phyloP scores from a whole-genome alignment of 306 rosid genomes.

The Glycine tomentella region DNA sequence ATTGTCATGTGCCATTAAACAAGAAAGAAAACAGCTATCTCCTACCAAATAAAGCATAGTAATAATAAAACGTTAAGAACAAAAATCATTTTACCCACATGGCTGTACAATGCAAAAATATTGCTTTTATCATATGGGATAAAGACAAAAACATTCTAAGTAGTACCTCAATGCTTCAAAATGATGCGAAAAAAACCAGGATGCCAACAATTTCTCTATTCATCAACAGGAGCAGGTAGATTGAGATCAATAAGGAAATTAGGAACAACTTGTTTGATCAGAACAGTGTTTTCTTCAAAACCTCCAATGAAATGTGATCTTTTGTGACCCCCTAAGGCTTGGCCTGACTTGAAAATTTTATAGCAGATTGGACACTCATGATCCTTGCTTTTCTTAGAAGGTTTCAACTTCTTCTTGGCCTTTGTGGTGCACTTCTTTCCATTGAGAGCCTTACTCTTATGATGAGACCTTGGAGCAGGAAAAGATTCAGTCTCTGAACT shows the following conservation, averaged over 20 bases:
- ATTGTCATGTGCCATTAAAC: slow-evolving; percentile 35
- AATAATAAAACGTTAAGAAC: slow-evolving; percentile 35
- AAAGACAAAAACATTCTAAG: slow-evolving; percentile 45
- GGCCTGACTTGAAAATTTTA: slow-evolving; percentile 77
- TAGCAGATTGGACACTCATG: slow-evolving; percentile 85
- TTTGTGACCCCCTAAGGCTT: slow-evolving; percentile 94
- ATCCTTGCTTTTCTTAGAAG: slow-evolving; percentile 65
- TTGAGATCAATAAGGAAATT: slow-evolving; percentile 82
- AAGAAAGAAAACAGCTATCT: slow-evolving; percentile 47
- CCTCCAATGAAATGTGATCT: slow-evolving; percentile 84
- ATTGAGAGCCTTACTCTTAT: slow-evolving; percentile 45
- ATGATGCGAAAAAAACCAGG: slow-evolving; percentile 52
- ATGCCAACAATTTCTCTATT: slow-evolving; percentile 53
- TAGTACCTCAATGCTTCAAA: slow-evolving; percentile 45
- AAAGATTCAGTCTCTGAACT: slow-evolving; percentile 60
- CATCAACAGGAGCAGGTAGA: slow-evolving; percentile 85
- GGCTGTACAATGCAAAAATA: slow-evolving; percentile 54
- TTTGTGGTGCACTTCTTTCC: slow-evolving; percentile 51
- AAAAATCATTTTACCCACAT: slow-evolving; percentile 43
- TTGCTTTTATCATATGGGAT: slow-evolving; percentile 45
- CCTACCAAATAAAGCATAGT: slow-evolving; percentile 44
- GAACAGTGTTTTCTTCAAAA: slow-evolving; percentile 58
- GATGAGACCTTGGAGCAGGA: slow-evolving; percentile 48
- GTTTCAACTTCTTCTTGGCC: slow-evolving; percentile 52
- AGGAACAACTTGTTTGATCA: slow-evolving; percentile 56